Conservation (phyloP, 169 alveolate genomes). For the Theileria parva region DNA sequence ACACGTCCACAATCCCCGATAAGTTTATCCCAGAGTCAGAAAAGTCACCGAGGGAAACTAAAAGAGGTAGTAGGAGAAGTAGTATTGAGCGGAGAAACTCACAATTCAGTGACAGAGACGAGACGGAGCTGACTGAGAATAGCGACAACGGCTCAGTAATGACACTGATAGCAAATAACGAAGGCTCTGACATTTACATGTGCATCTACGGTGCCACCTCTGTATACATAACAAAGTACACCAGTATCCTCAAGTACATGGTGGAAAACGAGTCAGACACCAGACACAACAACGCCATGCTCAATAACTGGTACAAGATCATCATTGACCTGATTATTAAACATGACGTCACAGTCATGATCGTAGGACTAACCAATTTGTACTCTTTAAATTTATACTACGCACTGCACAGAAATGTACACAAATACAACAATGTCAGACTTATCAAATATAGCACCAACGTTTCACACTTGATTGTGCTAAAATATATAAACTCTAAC, state of each 20-base stretch:
- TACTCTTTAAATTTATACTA: constrained; percentile 3
- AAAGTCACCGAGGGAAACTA: not conserved
- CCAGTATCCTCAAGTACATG: not conserved
- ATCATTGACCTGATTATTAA: not conserved
- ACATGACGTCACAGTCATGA: not conserved
- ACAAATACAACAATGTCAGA: not conserved
- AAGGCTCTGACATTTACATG: not conserved
- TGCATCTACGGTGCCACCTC: not conserved
- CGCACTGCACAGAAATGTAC: not conserved
- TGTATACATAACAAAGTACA: not conserved
- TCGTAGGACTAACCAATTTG: constrained; percentile 13
- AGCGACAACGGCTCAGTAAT: not conserved
- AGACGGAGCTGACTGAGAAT: not conserved
- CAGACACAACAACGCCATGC: not conserved
- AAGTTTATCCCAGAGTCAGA: not conserved
- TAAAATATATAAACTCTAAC: not conserved
- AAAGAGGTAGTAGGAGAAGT: not conserved
- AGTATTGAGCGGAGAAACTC: not conserved
- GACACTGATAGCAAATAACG: not conserved
- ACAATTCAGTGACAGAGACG: not conserved
- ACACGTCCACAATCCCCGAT: not conserved
- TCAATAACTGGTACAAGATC: not conserved
- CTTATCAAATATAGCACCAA: not conserved
- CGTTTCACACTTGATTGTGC: not conserved
- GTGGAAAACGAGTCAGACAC: not conserved